Percentiles rank a stretch among this genome's conserved stretches.
Conservation (phyloP, 2,329 filamentous ascomycete species). For the Aspergillus oerlinghausenensis region DNA sequence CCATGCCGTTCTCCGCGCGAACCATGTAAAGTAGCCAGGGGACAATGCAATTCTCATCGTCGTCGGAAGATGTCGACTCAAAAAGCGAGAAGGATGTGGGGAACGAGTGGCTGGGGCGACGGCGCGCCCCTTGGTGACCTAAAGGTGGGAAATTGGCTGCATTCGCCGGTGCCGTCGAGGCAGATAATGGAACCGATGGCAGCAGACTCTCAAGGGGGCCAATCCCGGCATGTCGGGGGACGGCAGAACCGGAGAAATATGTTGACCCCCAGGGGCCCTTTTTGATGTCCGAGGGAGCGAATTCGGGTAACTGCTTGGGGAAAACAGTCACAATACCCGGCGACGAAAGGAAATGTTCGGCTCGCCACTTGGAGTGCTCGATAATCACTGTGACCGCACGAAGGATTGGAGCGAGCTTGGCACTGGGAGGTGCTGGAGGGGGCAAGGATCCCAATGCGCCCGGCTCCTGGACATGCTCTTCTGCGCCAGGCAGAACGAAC, state of each 20-base stretch:
- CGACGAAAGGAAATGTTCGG: slow-evolving; percentile 65
- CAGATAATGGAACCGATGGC: slow-evolving; percentile 43
- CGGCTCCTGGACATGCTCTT: slow-evolving; percentile 51
- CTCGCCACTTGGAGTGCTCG: slow-evolving; percentile 71
- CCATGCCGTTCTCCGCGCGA: slow-evolving; percentile 53
- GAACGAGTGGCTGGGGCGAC: slow-evolving; percentile 34
- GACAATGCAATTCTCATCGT: slow-evolving; percentile 65
- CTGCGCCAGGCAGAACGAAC: slow-evolving; percentile 63
- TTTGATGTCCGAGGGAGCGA: slow-evolving; percentile 47
- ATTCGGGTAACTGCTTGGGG: slow-evolving; percentile 51
- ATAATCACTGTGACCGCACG: slow-evolving; percentile 74
- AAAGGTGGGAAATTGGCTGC: slow-evolving; percentile 52
- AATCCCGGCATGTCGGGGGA: slow-evolving; percentile 42
- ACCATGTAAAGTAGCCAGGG: slow-evolving; percentile 67
- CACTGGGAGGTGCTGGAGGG: slow-evolving; percentile 53
- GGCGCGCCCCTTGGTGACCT: slow-evolving; percentile 37
- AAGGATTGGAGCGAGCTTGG: slow-evolving; percentile 64
- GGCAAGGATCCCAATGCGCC: slow-evolving; percentile 57
- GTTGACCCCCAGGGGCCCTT: slow-evolving; percentile 50
- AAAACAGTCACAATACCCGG: slow-evolving; percentile 67
- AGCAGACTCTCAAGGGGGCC: slow-evolving; percentile 64
- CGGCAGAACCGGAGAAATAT: slow-evolving; percentile 50
- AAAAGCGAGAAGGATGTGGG: slow-evolving; percentile 30
- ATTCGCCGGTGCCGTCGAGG: slow-evolving; percentile 25
- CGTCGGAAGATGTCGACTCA: slow-evolving; percentile 47